These are phyloP conservation scores for Garcia nutans DNA, from an alignment of 345 rosid species.

Conservation along the genomic window DNA sequence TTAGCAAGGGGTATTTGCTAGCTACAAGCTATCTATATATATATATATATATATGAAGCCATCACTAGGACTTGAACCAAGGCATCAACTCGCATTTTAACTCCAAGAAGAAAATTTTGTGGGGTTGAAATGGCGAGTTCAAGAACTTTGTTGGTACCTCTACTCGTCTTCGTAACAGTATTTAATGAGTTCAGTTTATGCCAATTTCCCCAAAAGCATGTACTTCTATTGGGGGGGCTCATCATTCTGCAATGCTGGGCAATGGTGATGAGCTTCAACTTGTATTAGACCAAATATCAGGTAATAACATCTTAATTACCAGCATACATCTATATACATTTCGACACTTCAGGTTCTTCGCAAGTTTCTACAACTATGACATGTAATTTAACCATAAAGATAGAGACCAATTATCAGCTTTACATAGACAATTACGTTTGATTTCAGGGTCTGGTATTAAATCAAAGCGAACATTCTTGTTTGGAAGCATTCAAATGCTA, in stretches of 20 bases:
- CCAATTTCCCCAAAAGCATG: conserved; percentile 51
- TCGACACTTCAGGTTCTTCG: neutral
- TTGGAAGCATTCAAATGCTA: conserved; percentile 73
- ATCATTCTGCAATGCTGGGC: conserved; percentile 36
- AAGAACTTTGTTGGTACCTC: conserved; percentile 23
- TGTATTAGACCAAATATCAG: conserved; percentile 57
- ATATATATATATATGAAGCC: neutral
- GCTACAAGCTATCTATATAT: neutral
- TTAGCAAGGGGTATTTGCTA: neutral
- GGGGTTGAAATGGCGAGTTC: conserved; percentile 40
- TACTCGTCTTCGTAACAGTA: conserved; percentile 33
- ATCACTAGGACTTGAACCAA: neutral
- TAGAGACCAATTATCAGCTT: neutral
- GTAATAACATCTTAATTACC: conserved; percentile 21
- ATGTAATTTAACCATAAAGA: neutral
- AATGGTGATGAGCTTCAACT: conserved; percentile 49
- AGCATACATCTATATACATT: neutral
- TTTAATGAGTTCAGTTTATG: conserved; percentile 37
- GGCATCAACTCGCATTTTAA: conserved; percentile 22
- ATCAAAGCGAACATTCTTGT: conserved; percentile 59
- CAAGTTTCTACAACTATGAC: neutral
- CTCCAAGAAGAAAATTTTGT: neutral
- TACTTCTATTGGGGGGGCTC: conserved; percentile 64
- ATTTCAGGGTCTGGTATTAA: conserved; percentile 54
- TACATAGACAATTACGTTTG: neutral